These are phyloP conservation scores for Funneliformis caledonium DNA, from an alignment of 371 early-diverging fungal genomes.

Conservation along the genomic window DNA sequence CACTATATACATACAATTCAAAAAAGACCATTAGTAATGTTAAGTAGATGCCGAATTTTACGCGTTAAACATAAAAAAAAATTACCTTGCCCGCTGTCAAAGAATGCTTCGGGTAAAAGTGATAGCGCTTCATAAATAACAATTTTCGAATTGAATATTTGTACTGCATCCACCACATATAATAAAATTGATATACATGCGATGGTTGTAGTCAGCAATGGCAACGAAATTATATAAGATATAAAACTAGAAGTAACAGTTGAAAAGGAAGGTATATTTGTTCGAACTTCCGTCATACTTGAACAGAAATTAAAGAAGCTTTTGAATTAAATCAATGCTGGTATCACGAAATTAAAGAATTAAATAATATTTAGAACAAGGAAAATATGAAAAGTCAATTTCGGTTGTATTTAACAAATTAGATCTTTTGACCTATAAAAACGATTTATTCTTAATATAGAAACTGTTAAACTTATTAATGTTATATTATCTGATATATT, in stretches of 20 bases:
- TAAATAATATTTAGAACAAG: too few relatives aligned
- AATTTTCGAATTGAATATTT: neutral
- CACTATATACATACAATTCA: neutral
- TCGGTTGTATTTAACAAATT: too few relatives aligned
- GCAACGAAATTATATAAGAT: constrained; percentile 36
- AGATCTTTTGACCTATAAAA: too few relatives aligned
- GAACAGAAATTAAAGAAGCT: too few relatives aligned
- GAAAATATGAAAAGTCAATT: too few relatives aligned
- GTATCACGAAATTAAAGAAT: too few relatives aligned
- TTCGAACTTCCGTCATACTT: constrained; percentile 30
- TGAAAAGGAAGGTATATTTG: constrained; percentile 38
- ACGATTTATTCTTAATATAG: too few relatives aligned
- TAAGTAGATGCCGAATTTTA: neutral
- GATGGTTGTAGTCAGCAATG: constrained; percentile 27
- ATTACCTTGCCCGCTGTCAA: constrained; percentile 28
- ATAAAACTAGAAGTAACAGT: constrained; percentile 38
- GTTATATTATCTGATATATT: too few relatives aligned
- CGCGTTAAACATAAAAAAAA: neutral
- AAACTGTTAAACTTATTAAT: too few relatives aligned
- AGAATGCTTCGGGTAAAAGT: constrained; percentile 10
- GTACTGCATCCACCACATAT: neutral
- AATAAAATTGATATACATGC: constrained; percentile 20
- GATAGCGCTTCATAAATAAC: neutral
- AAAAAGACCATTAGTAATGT: neutral
- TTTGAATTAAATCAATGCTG: too few relatives aligned